Percentiles rank a stretch among this genome's conserved stretches.
Conservation (phyloP, 371 early-diverging fungal species). For the Circinella umbellata region DNA sequence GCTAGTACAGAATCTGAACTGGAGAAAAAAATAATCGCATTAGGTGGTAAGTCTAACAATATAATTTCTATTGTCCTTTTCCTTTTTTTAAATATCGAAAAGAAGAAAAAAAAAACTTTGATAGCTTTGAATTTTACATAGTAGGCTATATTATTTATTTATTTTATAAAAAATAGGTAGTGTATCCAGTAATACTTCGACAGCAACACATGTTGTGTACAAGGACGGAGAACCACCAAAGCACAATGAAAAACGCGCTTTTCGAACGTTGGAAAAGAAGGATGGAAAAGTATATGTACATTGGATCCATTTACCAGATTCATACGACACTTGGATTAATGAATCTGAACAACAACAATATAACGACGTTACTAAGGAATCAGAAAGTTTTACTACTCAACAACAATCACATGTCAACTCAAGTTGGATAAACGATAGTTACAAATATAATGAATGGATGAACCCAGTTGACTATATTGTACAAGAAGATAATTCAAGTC, state of each 20-base stretch:
- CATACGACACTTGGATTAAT: slow-evolving; percentile 71
- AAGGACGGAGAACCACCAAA: slow-evolving; percentile 19
- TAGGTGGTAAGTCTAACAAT: slow-evolving; percentile 54
- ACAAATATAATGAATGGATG: slow-evolving; percentile 75
- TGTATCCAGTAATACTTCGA: background rate
- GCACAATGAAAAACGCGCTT: slow-evolving; percentile 36
- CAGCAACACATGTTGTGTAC: slow-evolving; percentile 70
- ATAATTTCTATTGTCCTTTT: background rate
- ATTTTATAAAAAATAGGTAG: background rate
- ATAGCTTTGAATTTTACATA: background rate
- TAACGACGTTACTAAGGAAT: slow-evolving; percentile 13
- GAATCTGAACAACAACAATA: slow-evolving; percentile 41
- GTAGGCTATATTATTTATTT: background rate
- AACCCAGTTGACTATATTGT: slow-evolving; percentile 67
- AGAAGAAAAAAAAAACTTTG: background rate
- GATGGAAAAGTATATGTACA: slow-evolving; percentile 61
- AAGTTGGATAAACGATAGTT: slow-evolving; percentile 77
- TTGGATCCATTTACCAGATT: slow-evolving; percentile 77
- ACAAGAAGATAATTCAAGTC: slow-evolving; percentile 21
- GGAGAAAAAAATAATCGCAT: slow-evolving; percentile 29
- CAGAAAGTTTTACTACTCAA: slow-evolving; percentile 22
- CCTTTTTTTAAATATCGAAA: slow-evolving; percentile 1
- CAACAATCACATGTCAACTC: slow-evolving; percentile 62
- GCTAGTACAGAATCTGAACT: slow-evolving; percentile 47
- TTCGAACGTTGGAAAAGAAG: slow-evolving; percentile 39